Base-by-base conservation (phyloP, 2,329 filamentous ascomycete species). In the Botrytis medusae region DNA sequence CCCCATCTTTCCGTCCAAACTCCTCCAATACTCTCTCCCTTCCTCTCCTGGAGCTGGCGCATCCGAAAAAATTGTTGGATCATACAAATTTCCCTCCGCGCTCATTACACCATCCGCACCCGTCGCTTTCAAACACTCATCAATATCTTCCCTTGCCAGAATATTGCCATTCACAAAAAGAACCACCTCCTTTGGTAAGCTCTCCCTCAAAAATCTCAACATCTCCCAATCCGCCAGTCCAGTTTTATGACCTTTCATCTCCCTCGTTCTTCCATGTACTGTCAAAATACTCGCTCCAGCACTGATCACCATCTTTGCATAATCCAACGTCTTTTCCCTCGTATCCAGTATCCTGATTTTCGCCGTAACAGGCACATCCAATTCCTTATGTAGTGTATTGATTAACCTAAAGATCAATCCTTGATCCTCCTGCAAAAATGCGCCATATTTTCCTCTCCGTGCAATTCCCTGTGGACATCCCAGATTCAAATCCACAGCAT, bases 101-200 rank as follows among this genome's bases (percentile, higher is more conserved):
- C 92, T 95, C 96, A 99, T 98, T 69, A 99, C 90, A 29, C 88
- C 96, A 81, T 99, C 96, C 2, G 91, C 95, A 1, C 95, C 94
- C 0, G 96, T 99, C 7, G 87, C 93, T 68, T 90, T 88, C 32
- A 99, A 84, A 79, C 95, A 98, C 32, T 84, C 84, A 69, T 91
- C 88, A 18, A 99, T 85, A 81, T 99, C 95, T 0, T 86, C 90
- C 74, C 92, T 87, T 81, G 93, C 92, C 74, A 99, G 84, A 51
- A 98, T 91, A 80, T 99, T 99, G 20, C 96, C 96, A 82, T 99
- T 99, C 5, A 96, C 96, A 81, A 99, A 98, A 4, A 99, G 89
- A 37, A 99, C 96, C 12, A 94, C 97, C 65, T 98, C 94, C 1
- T 87, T 84, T 0, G 95, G 95, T 44, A 99, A 84, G 75, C 91